These are phyloP conservation scores for Lavandula angustifolia DNA, from an alignment of 257 asterid species.

Conservation along the genomic window DNA sequence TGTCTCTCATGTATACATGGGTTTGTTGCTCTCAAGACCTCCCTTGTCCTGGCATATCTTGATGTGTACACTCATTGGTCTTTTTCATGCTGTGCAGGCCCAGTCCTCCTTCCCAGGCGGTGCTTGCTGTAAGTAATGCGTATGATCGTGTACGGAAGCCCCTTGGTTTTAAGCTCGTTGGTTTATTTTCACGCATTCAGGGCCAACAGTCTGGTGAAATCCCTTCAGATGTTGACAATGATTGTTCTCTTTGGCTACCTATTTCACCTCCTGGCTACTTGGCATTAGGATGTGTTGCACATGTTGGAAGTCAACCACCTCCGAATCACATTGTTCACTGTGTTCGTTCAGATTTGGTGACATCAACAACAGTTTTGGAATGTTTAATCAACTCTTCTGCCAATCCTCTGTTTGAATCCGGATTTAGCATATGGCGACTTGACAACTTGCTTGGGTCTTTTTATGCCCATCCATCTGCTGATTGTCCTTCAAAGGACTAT, in stretches of 20 bases:
- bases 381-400: constrained; percentile 60
- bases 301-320: constrained; percentile 82
- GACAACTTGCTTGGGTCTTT: constrained; percentile 89
- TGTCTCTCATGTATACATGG: constrained; percentile 23
- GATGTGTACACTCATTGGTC: constrained; percentile 29
- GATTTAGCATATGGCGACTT: constrained; percentile 92
- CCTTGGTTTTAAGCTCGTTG: constrained; percentile 75
- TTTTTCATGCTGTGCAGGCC: constrained; percentile 60
- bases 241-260: constrained; percentile 94
- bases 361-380: constrained; percentile 70
- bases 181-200: constrained; percentile 60
- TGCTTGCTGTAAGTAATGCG: constrained; percentile 76
- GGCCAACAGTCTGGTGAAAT: constrained; percentile 47
- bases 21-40: constrained; percentile 22
- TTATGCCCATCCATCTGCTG: constrained; percentile 69
- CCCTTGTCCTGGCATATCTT: constrained; percentile 25
- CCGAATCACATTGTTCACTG: constrained; percentile 88
- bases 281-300: constrained; percentile 91
- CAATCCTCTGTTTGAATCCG: constrained; percentile 59
- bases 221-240: constrained; percentile 42
- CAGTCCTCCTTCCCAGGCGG: constrained; percentile 96
- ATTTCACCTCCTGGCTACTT: constrained; percentile 93
- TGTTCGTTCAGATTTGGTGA: constrained; percentile 88
- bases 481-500: constrained; percentile 56
- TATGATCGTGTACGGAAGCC: constrained; percentile 96